Base-by-base conservation (phyloP, 257 asterid species). In the Ilex asprella region DNA sequence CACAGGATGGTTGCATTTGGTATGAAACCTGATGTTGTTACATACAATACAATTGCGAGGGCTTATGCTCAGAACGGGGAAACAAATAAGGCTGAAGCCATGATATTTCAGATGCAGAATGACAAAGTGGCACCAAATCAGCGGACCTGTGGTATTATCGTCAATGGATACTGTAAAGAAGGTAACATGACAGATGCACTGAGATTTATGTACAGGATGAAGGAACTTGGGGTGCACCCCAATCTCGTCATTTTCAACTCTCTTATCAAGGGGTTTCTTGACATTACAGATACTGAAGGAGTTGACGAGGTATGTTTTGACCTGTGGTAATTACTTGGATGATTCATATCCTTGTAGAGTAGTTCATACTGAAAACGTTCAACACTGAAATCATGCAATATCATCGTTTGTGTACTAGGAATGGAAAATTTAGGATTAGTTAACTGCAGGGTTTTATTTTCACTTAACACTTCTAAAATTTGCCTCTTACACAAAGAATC, bases 121-220 rank as follows among this genome's bases (percentile, higher is more conserved):
- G 79, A 62, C 64, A 81, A 75, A 63, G 84, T 92, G 72, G 74
- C 66, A 68, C 89, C 95, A 1, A 92, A 87, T 64, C 83, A 83
- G 70, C 70, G 91, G 63, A 85, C 96, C 0, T 89, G 95, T 79
- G 97, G 99, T 39, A 89, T 85, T 66, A 77, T 92, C 55, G 85
- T 92, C 15, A 78, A 79, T 62, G 99, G 99, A 12, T 85, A 85
- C 77, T 86, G 99, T 68, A 79, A 68, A 70, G 97, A 92, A 82
- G 89, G 94, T 60, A 85, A 85, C 61, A 79, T 89, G 94, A 16
- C 68, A 13, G 91, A 89, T 62, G 97, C 97, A 52, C 43, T 85
- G 73, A 79, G 86, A 59, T 92, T 89, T 74, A 72, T 89, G 69
- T 70, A 82, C 64, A 82, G 78, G 75, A 92, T 89, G 97, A 89